Conservation (phyloP, 495 filamentous ascomycete genomes). For the Collariella sp. region DNA sequence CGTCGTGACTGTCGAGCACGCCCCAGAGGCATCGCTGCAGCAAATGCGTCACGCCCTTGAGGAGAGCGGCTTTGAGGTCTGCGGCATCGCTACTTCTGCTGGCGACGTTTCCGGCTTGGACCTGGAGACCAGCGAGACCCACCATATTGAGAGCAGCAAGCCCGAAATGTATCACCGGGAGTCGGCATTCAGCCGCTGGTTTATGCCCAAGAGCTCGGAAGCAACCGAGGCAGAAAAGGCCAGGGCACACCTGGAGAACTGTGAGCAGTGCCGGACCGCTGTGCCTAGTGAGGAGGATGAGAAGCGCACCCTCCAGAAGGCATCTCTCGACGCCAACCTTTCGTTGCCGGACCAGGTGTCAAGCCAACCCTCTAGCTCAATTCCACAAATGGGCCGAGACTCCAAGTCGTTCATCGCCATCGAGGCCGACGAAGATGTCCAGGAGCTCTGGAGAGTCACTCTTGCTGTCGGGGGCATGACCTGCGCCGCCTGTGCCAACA, state of each 20-base stretch:
- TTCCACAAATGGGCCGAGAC: background rate
- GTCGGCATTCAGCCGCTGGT: slow-evolving; percentile 21
- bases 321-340: background rate
- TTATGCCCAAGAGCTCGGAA: slow-evolving; percentile 8
- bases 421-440: slow-evolving; percentile 14
- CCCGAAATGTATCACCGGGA: slow-evolving; percentile 2
- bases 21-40: slow-evolving; percentile 19
- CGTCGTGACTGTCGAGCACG: slow-evolving; percentile 40
- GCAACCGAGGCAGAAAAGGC: slow-evolving; percentile 9
- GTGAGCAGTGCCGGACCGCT: slow-evolving; percentile 25
- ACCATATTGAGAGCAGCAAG: slow-evolving; percentile 9
- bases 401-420: slow-evolving; percentile 20
- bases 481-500: slow-evolving; percentile 66
- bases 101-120: slow-evolving; percentile 17
- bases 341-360: background rate
- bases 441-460: slow-evolving; percentile 43
- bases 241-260: slow-evolving; percentile 26
- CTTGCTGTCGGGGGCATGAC: slow-evolving; percentile 78
- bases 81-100: slow-evolving; percentile 32
- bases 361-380: background rate
- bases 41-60: slow-evolving; percentile 36
- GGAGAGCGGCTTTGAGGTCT: slow-evolving; percentile 40
- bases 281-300: background rate
- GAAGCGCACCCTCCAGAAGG: slow-evolving; percentile 11
- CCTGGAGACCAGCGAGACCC: background rate